A percentile compares a stretch with the other conserved stretches of the same genome.
phyloP scores from a whole-genome alignment of 2,329 filamentous ascomycete genomes.

The Akanthomyces uredinophilus region DNA sequence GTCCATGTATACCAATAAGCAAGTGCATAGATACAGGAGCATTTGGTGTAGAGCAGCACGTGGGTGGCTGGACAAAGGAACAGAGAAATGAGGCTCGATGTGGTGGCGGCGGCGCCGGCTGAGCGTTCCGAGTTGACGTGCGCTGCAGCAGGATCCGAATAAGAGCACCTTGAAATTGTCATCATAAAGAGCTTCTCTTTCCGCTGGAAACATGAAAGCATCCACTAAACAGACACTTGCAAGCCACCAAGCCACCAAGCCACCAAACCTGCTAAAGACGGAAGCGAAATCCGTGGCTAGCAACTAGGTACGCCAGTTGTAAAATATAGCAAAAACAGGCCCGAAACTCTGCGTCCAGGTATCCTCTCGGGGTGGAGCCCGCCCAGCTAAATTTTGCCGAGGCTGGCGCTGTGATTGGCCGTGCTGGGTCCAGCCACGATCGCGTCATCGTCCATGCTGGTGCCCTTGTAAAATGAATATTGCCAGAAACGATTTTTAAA shows the following conservation, averaged over 20 bases:
- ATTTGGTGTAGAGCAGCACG: neutral
- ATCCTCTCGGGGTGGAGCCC: neutral
- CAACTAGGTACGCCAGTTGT: too few species aligned
- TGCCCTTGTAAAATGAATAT: conserved; percentile 5
- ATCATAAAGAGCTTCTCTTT: too few species aligned
- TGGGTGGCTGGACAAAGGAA: neutral
- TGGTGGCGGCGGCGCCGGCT: neutral
- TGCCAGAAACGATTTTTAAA: neutral
- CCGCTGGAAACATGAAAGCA: too few species aligned
- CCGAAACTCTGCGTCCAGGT: neutral
- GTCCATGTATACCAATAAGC: too few species aligned
- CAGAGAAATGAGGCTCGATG: too few species aligned
- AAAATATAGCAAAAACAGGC: too few species aligned
- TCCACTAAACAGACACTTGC: neutral
- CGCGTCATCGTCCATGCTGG: conserved; percentile 22
- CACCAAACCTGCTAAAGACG: too few species aligned
- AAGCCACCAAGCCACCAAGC: neutral
- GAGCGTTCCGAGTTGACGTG: neutral
- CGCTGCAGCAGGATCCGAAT: neutral
- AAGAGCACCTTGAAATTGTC: too few species aligned
- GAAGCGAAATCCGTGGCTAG: too few species aligned
- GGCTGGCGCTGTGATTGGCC: conserved; percentile 17
- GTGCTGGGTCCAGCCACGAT: conserved; percentile 18
- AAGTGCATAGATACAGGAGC: too few species aligned
- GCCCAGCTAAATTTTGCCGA: conserved; percentile 16